Evolutionary conservation across 352 stramenopile genomes (phyloP), one percentile per base, ranked within the genome.

Genomic region (Pythium phragmiticola): DNA sequence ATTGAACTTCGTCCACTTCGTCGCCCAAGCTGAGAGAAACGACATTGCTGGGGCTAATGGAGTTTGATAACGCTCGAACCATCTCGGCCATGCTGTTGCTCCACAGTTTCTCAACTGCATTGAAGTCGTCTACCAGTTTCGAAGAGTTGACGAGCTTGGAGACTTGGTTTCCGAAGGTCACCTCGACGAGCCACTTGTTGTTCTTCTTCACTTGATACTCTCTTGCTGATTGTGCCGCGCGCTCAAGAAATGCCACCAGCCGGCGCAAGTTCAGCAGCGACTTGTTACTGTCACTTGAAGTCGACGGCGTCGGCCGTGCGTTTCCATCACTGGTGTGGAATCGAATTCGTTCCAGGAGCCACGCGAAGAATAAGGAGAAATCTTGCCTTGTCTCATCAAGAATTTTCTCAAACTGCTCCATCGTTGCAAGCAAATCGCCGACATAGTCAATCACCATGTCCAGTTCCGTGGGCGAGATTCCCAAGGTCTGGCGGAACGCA

Each of bases 121-220:
- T 52, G 4, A 68, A 14, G 9, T 49, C 34, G 60, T 70, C 5
- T 55, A 66, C 46, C 57, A 70, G 39, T 7, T 51, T 53, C 57
- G 53, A 41, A 46, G 73, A 56, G 54, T 39, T 26, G n/a, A 74
- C 58, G 1, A 56, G 16, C 17, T 47, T 50, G 13, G 84, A 90
- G 4, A 92, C 68, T 21, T 60, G 28, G 41, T 92, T 92, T 2
- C 77, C 82, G 45, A 92, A 92, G 9, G 78, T 84, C 6, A 77
- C 78, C 64, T 92, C 84, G 0, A 92, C 73, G 30, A 70, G 74
- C 51, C 74, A 85, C 50, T 71, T 75, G 56, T 48, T 80, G 23
- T 65, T 62, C 21, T 92, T 79, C n/a, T 72, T 57, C n/a, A 70
- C 65, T 64, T 65, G 66, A 56, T 79, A 88, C 16, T 34, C 47